Base-by-base conservation (phyloP, 306 rosid genomes). In the Cyclanthera cordifolia region DNA sequence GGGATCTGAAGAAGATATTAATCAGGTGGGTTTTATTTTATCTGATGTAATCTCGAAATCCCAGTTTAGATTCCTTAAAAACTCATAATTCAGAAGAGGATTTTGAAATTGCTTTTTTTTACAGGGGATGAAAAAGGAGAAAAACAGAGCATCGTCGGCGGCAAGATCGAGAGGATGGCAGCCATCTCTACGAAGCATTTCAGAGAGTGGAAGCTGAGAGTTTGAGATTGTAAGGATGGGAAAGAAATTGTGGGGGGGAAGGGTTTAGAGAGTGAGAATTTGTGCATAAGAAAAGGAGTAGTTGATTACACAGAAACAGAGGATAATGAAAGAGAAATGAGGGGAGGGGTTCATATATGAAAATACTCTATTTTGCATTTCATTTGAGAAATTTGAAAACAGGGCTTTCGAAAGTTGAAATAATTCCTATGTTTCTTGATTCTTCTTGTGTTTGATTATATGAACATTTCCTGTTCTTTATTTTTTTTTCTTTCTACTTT, bases 181-280 rank as follows among this genome's bases (percentile, higher is more conserved):
- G 52, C 75, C 75, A 5, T 56, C 68, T 17, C 30, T 72, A 37
- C 56, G 58, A 13, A 72, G 75, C 56, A 72, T 72, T 37, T 72
- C 68, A 5, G 74, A 71, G 21, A 53, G 27, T 8, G 66, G 47
- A 56, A 58, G 75, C 67, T 72, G 24, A 72, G 11, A 11, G 43
- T 37, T 37, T 37, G 11, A 37, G 12, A 37, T 6, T 37, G 43
- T 37, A 37, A 37, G 1, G 43, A 7, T 37, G 43, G 43, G 43
- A 37, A 37, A 37, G 43, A 37, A 37, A 37, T 37, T 37, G 5
- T 37, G 43, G 43, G 43, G n/a, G n/a, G n/a, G n/a, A n/a, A n/a
- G n/a, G 8, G 19, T 46, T 46, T 64, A 5, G 46, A 66, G 41
- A 66, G 55, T 24, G 24, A 46, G 55, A 66, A 46, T 37, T 66